A percentile compares a stretch with the other conserved stretches of the same genome.
These are phyloP conservation scores for Leishmania guyanensis DNA, from an alignment of 208 protist species.

Conservation along the genomic window DNA sequence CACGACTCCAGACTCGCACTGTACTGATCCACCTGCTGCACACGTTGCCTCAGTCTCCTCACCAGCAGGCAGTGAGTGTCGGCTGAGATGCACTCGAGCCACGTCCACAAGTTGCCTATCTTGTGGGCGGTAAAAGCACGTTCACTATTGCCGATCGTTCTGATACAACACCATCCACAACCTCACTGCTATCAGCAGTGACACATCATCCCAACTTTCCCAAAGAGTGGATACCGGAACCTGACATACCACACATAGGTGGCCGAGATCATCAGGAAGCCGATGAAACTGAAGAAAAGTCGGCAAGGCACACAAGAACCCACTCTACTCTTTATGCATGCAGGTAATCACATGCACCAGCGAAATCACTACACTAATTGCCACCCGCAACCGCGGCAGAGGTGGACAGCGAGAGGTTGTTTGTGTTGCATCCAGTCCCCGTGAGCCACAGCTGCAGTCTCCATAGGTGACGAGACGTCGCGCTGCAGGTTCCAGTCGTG, in stretches of 20 bases:
- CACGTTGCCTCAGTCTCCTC: neutral
- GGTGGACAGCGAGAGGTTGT: neutral
- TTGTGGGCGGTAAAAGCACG: neutral
- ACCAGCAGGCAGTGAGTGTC: neutral
- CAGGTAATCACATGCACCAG: neutral
- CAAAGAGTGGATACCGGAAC: no score
- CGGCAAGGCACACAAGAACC: neutral
- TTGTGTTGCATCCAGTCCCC: neutral
- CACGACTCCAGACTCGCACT: neutral
- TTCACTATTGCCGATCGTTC: no score
- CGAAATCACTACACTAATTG: neutral
- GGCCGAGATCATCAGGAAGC: neutral
- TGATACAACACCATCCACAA: neutral
- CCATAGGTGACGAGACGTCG: neutral
- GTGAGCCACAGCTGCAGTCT: neutral
- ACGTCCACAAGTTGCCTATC: no score
- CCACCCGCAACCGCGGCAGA: neutral
- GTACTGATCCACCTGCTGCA: neutral
- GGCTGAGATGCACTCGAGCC: neutral
- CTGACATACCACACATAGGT: neutral
- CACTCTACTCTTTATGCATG: neutral
- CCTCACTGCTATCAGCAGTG: no score
- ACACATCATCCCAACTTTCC: neutral
- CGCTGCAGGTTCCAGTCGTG: neutral
- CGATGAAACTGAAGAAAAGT: neutral